Conservation (phyloP, 768 basidiomycete genomes). For the Trametes gibbosa region DNA sequence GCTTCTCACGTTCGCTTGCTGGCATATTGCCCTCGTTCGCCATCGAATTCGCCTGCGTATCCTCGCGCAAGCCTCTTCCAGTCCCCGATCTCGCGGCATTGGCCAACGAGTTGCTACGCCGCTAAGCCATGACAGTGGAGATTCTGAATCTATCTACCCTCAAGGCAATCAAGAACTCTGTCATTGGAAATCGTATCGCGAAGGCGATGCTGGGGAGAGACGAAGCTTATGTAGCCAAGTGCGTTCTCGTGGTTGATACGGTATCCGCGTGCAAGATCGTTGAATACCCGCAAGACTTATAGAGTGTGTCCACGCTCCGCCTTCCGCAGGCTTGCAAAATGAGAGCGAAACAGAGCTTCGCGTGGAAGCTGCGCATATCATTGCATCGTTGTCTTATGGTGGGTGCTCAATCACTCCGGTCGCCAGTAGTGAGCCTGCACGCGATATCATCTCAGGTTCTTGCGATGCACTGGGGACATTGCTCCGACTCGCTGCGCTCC, state of each 20-base stretch:
- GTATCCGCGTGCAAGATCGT: neutral
- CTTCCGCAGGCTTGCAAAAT: constrained; percentile 32
- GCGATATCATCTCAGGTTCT: constrained; percentile 45
- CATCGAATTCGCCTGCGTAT: neutral
- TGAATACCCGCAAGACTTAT: constrained; percentile 47
- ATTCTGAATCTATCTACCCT: constrained; percentile 39
- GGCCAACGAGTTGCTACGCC: neutral
- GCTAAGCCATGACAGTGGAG: constrained; percentile 27
- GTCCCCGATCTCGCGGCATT: neutral
- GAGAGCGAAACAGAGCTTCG: constrained; percentile 50
- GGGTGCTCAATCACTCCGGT: neutral
- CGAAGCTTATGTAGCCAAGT: constrained; percentile 54
- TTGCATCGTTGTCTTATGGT: constrained; percentile 75
- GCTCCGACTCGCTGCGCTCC: constrained; percentile 54
- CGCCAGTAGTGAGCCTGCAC: neutral
- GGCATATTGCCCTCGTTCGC: neutral
- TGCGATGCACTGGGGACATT: constrained; percentile 57
- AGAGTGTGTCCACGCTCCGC: constrained; percentile 49
- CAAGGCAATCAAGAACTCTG: constrained; percentile 69
- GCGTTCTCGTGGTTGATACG: constrained; percentile 22
- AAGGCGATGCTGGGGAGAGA: constrained; percentile 61
- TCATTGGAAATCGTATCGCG: constrained; percentile 78
- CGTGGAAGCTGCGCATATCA: constrained; percentile 71
- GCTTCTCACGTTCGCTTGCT: neutral
- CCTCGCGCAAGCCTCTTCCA: neutral